phyloP scores from a whole-genome alignment of 2,329 filamentous ascomycete species.

The Sclerotiophoma versabilis region DNA sequence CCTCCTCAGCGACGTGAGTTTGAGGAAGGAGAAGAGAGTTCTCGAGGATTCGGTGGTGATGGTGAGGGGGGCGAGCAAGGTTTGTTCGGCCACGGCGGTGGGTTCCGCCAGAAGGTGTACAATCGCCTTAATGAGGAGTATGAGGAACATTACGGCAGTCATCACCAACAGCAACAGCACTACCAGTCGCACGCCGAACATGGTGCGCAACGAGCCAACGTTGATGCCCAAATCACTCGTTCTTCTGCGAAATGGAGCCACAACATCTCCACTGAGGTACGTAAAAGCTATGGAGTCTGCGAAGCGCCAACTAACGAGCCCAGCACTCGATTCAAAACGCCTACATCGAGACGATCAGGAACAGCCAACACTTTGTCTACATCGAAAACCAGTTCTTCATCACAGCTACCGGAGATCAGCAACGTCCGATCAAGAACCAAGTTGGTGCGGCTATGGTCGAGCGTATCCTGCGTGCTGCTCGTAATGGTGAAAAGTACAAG shows the following conservation, averaged over 20 bases:
- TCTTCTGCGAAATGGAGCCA: constrained; percentile 65
- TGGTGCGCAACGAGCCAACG: constrained; percentile 36
- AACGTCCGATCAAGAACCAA: constrained; percentile 77
- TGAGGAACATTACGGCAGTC: constrained; percentile 34
- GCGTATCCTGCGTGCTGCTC: constrained; percentile 74
- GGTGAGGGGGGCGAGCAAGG: constrained; percentile 44
- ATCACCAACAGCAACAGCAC: constrained; percentile 19
- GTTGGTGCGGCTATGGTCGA: constrained; percentile 82
- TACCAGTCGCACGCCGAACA: constrained; percentile 43
- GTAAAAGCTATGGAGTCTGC: constrained; percentile 11
- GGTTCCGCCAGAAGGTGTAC: constrained; percentile 40
- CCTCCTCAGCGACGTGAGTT: constrained; percentile 48
- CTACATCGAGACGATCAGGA: constrained; percentile 74
- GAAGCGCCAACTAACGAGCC: constrained; percentile 9
- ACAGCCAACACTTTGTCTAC: constrained; percentile 76
- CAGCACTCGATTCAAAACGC: constrained; percentile 85
- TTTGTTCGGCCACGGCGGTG: constrained; percentile 36
- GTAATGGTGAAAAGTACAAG: constrained; percentile 71
- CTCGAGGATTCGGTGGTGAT: constrained; percentile 46
- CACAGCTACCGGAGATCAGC: constrained; percentile 75
- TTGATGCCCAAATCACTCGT: constrained; percentile 48
- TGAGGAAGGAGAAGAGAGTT: constrained; percentile 45
- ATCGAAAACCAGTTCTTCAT: constrained; percentile 92
- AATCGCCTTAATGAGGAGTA: constrained; percentile 36
- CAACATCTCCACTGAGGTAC: constrained; percentile 62